phyloP scores from a whole-genome alignment of 352 stramenopile species.

The Globisporangium radiosum region DNA sequence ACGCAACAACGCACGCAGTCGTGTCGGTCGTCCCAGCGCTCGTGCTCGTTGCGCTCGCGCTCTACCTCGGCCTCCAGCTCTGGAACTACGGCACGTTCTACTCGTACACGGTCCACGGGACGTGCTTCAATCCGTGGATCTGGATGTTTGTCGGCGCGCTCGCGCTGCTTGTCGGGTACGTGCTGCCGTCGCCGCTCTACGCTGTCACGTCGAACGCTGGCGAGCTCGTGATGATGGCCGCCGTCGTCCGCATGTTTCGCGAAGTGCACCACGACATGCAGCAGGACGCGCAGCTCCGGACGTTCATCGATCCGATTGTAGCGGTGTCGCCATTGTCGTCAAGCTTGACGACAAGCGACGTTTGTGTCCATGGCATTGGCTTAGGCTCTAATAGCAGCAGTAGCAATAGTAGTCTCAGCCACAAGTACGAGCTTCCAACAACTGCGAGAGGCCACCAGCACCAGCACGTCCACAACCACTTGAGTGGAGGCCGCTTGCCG shows the following conservation, averaged over 20 bases:
- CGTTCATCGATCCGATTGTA: conserved; percentile 58
- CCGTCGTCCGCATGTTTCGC: conserved; percentile 81
- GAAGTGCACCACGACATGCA: conserved; percentile 83
- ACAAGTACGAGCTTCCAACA: conserved; percentile 24
- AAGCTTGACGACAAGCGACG: conserved; percentile 15
- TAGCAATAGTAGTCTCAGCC: conserved; percentile 12
- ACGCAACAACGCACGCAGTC: conserved; percentile 43
- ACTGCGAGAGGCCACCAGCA: neutral
- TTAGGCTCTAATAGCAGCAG: neutral
- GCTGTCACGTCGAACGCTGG: conserved; percentile 67
- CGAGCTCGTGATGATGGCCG: conserved; percentile 71
- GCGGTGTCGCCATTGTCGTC: conserved; percentile 14
- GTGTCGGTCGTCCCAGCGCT: conserved; percentile 59
- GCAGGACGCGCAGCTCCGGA: conserved; percentile 63
- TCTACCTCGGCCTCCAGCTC: conserved; percentile 68
- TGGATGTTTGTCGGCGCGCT: conserved; percentile 81
- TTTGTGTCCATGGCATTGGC: neutral
- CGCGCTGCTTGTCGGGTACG: conserved; percentile 58
- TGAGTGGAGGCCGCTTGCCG: neutral
- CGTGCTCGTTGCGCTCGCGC: conserved; percentile 56
- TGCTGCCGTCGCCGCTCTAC: conserved; percentile 71
- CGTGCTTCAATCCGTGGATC: conserved; percentile 85
- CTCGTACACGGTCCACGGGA: conserved; percentile 80
- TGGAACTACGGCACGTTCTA: conserved; percentile 86
- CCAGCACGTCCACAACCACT: neutral